phyloP scores from a whole-genome alignment of 208 protist genomes.

The Leishmania guyanensis region DNA sequence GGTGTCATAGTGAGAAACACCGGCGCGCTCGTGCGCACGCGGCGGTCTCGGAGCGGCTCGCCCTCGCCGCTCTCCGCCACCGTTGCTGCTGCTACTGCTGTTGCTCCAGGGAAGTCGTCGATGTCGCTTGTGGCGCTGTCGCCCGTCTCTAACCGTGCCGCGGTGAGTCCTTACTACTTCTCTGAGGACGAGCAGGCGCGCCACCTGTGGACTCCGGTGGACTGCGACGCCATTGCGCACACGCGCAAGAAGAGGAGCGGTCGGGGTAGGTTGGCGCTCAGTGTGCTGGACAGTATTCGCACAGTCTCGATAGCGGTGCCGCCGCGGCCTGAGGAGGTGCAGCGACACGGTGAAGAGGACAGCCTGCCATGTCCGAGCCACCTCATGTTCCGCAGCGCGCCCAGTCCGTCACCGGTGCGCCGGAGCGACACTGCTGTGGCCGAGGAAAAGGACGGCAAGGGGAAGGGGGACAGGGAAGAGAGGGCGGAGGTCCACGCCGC shows the following conservation, averaged over 20 bases:
- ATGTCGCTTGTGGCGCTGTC: background rate
- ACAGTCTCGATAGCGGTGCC: slow-evolving; percentile 33
- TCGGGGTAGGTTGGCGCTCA: background rate
- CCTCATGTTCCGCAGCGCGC: slow-evolving; percentile 39
- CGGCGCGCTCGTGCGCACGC: slow-evolving; percentile 5
- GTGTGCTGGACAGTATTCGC: slow-evolving; percentile 35
- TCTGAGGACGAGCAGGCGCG: slow-evolving; percentile 24
- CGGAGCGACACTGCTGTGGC: background rate
- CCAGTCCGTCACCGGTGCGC: background rate
- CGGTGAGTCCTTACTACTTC: slow-evolving; percentile 13
- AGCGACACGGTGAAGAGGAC: slow-evolving; percentile 31
- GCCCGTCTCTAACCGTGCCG: background rate
- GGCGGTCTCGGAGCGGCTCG: background rate
- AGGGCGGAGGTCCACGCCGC: background rate
- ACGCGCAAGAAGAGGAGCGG: slow-evolving; percentile 14
- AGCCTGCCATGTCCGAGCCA: slow-evolving; percentile 49
- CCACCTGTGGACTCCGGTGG: slow-evolving; percentile 2
- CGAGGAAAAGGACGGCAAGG: background rate
- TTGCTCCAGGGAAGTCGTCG: background rate
- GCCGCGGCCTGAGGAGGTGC: slow-evolving; percentile 25
- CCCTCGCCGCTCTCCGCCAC: background rate
- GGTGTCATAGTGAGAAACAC: slow-evolving; percentile 2
- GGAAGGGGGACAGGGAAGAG: background rate
- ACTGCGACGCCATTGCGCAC: slow-evolving; percentile 10
- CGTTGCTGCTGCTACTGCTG: background rate